phyloP scores from a whole-genome alignment of 1,284 basidiomycete genomes.

The Somion occarium region DNA sequence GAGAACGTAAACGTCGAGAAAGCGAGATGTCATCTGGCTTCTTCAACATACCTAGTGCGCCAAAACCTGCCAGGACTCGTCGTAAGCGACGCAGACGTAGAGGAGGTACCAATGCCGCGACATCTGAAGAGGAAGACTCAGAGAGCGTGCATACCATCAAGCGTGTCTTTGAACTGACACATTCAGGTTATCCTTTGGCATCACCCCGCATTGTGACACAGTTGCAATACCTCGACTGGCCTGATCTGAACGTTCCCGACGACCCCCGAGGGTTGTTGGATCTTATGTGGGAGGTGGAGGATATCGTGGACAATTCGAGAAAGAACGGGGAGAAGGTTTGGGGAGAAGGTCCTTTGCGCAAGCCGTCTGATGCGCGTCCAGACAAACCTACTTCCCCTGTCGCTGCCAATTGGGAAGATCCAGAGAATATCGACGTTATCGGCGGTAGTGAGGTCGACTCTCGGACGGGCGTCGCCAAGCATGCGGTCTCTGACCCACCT shows the following conservation, averaged over 20 bases:
- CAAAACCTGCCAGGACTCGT: background rate
- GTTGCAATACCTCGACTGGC: constrained; percentile 89
- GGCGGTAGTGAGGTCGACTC: constrained; percentile 34
- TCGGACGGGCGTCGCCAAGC: constrained; percentile 44
- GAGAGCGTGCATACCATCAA: constrained; percentile 43
- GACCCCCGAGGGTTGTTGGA: constrained; percentile 70
- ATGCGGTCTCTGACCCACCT: constrained; percentile 44
- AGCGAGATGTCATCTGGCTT: constrained; percentile 29
- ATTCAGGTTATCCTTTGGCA: constrained; percentile 53
- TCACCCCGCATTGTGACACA: constrained; percentile 66
- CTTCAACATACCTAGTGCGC: constrained; percentile 17
- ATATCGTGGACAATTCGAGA: constrained; percentile 51
- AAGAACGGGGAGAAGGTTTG: constrained; percentile 34
- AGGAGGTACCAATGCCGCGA: constrained; percentile 4
- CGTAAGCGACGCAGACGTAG: constrained; percentile 1
- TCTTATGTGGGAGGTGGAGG: constrained; percentile 61
- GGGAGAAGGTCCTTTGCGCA: constrained; percentile 28
- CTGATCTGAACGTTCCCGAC: constrained; percentile 90
- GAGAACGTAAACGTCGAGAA: constrained; percentile 22
- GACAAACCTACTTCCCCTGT: background rate
- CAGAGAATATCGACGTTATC: constrained; percentile 6
- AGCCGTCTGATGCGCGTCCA: background rate
- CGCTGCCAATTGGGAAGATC: background rate
- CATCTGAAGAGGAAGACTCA: constrained; percentile 8
- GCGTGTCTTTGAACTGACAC: constrained; percentile 66